These are phyloP conservation scores for Vachellia pachyceras DNA, from an alignment of 306 rosid genomes.

Conservation along the genomic window DNA sequence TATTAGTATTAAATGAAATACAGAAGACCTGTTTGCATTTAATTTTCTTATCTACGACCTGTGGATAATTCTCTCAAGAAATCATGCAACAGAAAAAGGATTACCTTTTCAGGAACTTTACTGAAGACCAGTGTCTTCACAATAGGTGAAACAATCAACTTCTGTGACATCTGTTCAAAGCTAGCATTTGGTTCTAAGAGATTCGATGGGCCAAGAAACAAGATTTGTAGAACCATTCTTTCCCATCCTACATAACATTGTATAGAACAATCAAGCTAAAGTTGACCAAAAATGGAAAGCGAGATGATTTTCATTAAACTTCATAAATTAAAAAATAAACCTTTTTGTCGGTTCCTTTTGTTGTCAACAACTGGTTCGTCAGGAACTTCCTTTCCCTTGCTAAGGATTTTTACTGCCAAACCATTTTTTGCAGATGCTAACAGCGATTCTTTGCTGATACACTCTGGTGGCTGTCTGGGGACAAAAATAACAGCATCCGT, in stretches of 20 bases:
- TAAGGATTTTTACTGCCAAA: conserved; percentile 86
- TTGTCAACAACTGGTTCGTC: conserved; percentile 83
- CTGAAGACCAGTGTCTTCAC: conserved; percentile 91
- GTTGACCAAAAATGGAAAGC: conserved; percentile 30
- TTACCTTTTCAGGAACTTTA: conserved; percentile 96
- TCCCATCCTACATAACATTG: conserved; percentile 78
- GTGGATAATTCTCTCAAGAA: not conserved
- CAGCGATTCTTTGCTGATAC: conserved; percentile 85
- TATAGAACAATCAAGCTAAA: conserved; percentile 15
- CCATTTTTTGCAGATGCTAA: conserved; percentile 94
- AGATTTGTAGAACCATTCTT: conserved; percentile 96
- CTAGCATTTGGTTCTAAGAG: conserved; percentile 88
- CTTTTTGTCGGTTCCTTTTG: conserved; percentile 79
- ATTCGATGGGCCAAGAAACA: conserved; percentile 97
- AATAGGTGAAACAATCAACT: conserved; percentile 95
- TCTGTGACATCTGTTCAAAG: conserved; percentile 91
- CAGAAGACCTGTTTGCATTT: not conserved
- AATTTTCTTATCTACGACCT: not conserved
- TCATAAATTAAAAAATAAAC: conserved; percentile 39
- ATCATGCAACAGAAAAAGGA: conserved; percentile 14
- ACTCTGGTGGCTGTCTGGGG: conserved; percentile 87
- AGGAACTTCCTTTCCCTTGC: conserved; percentile 86
- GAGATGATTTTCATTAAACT: conserved; percentile 1
- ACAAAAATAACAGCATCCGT: conserved; percentile 97
- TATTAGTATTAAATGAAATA: too few relatives aligned